phyloP scores from a whole-genome alignment of 192 early-diverging fungal genomes.

The Coemansia umbellata region DNA sequence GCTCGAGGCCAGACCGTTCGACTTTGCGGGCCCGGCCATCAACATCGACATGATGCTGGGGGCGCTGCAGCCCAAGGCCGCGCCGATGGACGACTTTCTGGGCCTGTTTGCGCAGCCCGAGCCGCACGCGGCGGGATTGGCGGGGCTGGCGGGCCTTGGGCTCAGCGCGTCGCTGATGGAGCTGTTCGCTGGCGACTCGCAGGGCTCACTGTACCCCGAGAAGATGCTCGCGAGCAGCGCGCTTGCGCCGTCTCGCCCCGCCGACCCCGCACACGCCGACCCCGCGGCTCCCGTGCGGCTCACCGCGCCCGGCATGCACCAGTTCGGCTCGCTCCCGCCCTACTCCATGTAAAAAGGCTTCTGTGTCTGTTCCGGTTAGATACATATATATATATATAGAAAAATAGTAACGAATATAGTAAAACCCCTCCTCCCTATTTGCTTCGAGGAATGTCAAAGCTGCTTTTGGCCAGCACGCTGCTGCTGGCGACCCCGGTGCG shows the following conservation, averaged over 20 bases:
- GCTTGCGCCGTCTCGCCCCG: constrained; percentile 16
- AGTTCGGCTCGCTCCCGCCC: constrained; percentile 41
- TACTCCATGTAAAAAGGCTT: constrained; percentile 1
- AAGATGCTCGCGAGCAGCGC: constrained; percentile 32
- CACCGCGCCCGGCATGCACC: constrained; percentile 25
- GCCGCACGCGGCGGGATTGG: constrained; percentile 7
- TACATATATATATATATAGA: not conserved
- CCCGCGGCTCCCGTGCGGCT: constrained; percentile 20
- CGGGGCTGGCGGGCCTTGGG: constrained; percentile 32
- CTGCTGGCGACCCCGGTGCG: not conserved
- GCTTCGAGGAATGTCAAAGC: constrained; percentile 34
- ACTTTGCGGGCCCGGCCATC: not conserved
- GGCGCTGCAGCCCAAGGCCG: not conserved
- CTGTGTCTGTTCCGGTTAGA: not conserved
- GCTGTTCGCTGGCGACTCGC: constrained; percentile 26
- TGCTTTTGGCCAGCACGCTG: constrained; percentile 6
- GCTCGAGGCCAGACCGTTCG: not conserved
- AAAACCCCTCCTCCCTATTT: not conserved
- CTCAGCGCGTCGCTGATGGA: constrained; percentile 21
- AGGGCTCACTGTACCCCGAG: constrained; percentile 31
- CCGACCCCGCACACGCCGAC: not conserved
- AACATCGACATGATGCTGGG: not conserved
- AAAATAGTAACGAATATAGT: not conserved
- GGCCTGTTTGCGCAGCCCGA: constrained; percentile 5
- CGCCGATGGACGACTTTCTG: constrained; percentile 25